These are phyloP conservation scores for Ogataea pignaliae DNA, from an alignment of 805 yeast species.

Conservation along the genomic window DNA sequence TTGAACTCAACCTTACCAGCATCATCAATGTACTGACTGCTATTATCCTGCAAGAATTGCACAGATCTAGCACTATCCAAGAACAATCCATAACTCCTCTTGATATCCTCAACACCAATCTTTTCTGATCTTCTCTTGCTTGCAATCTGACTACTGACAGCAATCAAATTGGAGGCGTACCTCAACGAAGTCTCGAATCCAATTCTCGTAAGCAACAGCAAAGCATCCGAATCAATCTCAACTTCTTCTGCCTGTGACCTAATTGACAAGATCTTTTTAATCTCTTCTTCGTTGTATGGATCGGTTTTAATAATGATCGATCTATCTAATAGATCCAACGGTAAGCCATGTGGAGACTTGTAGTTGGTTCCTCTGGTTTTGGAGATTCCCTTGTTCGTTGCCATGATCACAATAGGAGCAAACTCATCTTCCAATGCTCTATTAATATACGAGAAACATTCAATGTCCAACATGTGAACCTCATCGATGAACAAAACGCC, in stretches of 20 bases:
- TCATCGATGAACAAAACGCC: slow-evolving; percentile 98
- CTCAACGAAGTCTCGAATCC: slow-evolving; percentile 82
- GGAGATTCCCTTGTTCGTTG: slow-evolving; percentile 93
- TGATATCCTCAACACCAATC: slow-evolving; percentile 60
- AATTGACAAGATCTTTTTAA: slow-evolving; percentile 73
- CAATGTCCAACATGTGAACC: slow-evolving; percentile 97
- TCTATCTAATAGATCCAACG: slow-evolving; percentile 91
- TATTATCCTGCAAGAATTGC: slow-evolving; percentile 51
- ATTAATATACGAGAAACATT: slow-evolving; percentile 90
- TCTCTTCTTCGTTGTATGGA: slow-evolving; percentile 82
- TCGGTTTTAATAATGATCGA: slow-evolving; percentile 86
- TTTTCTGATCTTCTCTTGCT: slow-evolving; percentile 71
- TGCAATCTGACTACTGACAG: slow-evolving; percentile 86
- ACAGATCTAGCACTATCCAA: slow-evolving; percentile 84
- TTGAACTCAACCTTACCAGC: slow-evolving; percentile 66
- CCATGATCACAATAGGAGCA: slow-evolving; percentile 93
- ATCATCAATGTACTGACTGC: slow-evolving; percentile 67
- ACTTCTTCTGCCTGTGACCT: slow-evolving; percentile 77
- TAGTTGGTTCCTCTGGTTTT: slow-evolving; percentile 89
- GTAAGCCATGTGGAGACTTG: slow-evolving; percentile 93
- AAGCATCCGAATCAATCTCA: slow-evolving; percentile 61
- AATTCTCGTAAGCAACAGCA: slow-evolving; percentile 65
- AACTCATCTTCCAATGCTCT: slow-evolving; percentile 88
- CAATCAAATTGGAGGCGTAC: slow-evolving; percentile 83
- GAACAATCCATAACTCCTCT: slow-evolving; percentile 78